Evolutionary conservation across 768 basidiomycete species (phyloP), one percentile per base, ranked within the genome.

Genomic region (Crassisporium funariophilum): DNA sequence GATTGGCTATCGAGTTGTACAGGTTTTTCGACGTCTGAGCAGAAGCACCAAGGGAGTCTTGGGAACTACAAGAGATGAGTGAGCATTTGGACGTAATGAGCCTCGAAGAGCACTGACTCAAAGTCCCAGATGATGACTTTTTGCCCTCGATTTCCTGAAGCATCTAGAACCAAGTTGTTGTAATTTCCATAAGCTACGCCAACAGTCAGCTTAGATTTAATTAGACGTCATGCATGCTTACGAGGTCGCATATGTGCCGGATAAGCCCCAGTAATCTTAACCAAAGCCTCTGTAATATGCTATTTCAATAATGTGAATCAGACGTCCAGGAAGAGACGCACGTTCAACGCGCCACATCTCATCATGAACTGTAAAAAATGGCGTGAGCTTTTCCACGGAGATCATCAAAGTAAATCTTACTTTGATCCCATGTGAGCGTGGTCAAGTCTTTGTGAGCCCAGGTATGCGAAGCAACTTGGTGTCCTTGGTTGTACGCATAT

Each of bases 401-500:
- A 13, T n/a, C 20, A 29, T 4, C 16, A 25, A 47, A 16, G 19
- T 16, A 37, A 22, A 9, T 19, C 12, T 9, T 13, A 71, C 71
- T 56, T 52, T 73, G 56, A 21, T 65, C 64, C 57, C 56, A 57
- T 1, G 53, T 57, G 15, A 73, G 62, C 2, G 53, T 59, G 1
- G 58, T 53, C 4, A 76, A 58, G 33, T 71, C 55, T 11, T 59
- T 56, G 49, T 77, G 74, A 6, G 54, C 56, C 75, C 75, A 77
- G 3, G 75, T 76, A 47, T 77, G 75, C 24, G 74, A 75, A 4
- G 63, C 74, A 41, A 77, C 44, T 53, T 72, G 70, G 50, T 77
- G 75, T 9, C 73, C 74, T 15, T 64, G 57, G 38, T 58, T 51
- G 37, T 68, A 71, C 6, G 66, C 71, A 47, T 68, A 66, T 39